Conservation (phyloP, 164 flowering plant species). For the Santalum album region DNA sequence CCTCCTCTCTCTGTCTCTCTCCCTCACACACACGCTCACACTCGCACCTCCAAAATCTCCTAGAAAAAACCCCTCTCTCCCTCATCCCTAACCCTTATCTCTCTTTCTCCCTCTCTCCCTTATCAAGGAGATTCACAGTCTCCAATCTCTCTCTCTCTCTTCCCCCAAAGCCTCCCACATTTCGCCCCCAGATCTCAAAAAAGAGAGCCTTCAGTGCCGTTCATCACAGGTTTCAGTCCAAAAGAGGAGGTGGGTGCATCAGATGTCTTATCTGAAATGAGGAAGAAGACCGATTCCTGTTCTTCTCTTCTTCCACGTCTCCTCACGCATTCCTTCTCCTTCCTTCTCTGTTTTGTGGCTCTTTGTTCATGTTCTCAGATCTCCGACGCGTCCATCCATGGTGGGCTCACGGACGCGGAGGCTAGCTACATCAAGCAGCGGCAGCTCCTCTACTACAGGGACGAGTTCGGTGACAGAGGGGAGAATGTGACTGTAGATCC, state of each 20-base stretch:
- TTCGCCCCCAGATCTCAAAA: conserved; percentile 5
- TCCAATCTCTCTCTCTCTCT: neutral
- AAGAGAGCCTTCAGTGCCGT: neutral
- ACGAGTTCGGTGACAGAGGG: conserved; percentile 62
- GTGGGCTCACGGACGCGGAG: conserved; percentile 44
- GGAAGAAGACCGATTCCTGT: conserved; percentile 13
- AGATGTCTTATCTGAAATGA: conserved; percentile 62
- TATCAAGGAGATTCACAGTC: neutral
- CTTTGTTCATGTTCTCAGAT: conserved; percentile 6
- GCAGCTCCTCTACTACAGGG: conserved; percentile 76
- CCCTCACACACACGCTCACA: neutral
- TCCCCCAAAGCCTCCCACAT: neutral
- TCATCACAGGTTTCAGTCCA: neutral
- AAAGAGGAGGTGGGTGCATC: conserved; percentile 8
- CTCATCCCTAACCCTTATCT: neutral
- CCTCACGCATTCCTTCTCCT: conserved; percentile 7
- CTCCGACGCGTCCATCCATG: conserved; percentile 15
- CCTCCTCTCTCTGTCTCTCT: neutral
- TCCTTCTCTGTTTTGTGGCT: neutral
- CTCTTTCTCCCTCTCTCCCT: conserved; percentile 9
- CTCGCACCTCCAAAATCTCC: conserved; percentile 18
- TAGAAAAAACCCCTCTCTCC: conserved; percentile 11
- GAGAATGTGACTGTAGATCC: conserved; percentile 59
- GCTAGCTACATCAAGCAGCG: conserved; percentile 45
- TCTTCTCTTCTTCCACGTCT: neutral